Evolutionary conservation across 192 early-diverging fungal genomes (phyloP).

Genomic region (Ambispora gerdemannii): DNA sequence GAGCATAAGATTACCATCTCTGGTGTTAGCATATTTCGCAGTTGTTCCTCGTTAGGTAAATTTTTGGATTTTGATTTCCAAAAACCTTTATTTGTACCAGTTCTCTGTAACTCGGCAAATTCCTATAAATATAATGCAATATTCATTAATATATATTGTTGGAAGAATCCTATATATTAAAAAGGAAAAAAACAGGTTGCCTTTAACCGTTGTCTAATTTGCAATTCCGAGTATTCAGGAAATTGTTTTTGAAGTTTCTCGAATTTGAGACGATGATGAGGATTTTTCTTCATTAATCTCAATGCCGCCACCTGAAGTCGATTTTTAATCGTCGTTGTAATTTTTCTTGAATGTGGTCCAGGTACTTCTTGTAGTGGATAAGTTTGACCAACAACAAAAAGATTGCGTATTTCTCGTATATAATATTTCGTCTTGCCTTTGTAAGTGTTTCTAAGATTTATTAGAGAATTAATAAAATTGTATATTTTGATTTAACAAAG

Average conservation of each 20-base stretch:
- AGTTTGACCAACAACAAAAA: slow-evolving; percentile 89
- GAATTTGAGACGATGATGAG: slow-evolving; percentile 69
- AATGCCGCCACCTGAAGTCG: slow-evolving; percentile 86
- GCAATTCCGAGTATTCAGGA: slow-evolving; percentile 79
- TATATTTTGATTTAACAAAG: too few relatives aligned
- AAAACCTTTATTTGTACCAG: slow-evolving; percentile 76
- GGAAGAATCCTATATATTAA: background rate
- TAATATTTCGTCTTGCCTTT: slow-evolving; percentile 84
- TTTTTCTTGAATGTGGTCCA: slow-evolving; percentile 89
- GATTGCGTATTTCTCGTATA: slow-evolving; percentile 74
- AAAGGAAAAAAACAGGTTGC: background rate
- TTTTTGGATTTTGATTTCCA: slow-evolving; percentile 82
- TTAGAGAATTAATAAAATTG: background rate
- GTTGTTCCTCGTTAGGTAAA: slow-evolving; percentile 81
- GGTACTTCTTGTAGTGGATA: slow-evolving; percentile 94
- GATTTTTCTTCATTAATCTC: slow-evolving; percentile 81
- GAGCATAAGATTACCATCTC: slow-evolving; percentile 65
- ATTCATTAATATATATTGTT: background rate
- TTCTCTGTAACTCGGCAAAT: slow-evolving; percentile 82
- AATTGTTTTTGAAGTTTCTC: slow-evolving; percentile 76
- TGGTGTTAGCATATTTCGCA: slow-evolving; percentile 88
- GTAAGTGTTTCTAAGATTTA: slow-evolving; percentile 52
- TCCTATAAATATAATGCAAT: slow-evolving; percentile 60
- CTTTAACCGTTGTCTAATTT: slow-evolving; percentile 79
- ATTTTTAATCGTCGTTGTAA: slow-evolving; percentile 80